Base-by-base conservation (phyloP, 1,139 yeast genomes). In the Candida sanyaensis region DNA sequence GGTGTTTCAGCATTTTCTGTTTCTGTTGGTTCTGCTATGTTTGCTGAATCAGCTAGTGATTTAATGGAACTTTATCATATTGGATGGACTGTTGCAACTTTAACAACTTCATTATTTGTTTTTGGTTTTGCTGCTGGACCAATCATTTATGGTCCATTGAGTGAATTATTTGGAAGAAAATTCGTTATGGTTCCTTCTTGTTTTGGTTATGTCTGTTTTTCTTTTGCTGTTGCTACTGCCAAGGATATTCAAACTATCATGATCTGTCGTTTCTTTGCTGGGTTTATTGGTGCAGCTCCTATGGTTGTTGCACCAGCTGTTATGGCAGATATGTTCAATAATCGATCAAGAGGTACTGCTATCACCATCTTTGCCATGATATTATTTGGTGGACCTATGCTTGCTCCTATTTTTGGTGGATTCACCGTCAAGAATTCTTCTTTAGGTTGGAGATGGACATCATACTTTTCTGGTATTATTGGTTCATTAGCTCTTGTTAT, bases 391-490 rank as follows among this genome's bases (percentile, higher is more conserved):
- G 78, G 78, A 37, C 79, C 79, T 23, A 70, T 73, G 77, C 55
- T 73, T 51, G 77, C 75, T 0, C 78, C 78, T 4, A 69, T 74
- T 41, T 50, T 73, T 36, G 72, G 72, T 36, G 75, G 69, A 3
- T 70, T 69, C 50, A 66, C 63, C 12, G 70, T 62, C 5, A 68
- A 66, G 49, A 69, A 69, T 52, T 53, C 59, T 2, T 43, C 52
- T 30, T 51, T 68, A 54, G 80, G 83, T 38, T 81, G 86, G 86
- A 69, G 87, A 59, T 81, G 86, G 86, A 71, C 82, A 6, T 63
- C 71, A 46, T 81, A 81, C 64, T 64, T 82, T 55, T 72, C 79
- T 38, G 86, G 82, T 36, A 73, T 82, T 40, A 64, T 80, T 59
- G 80, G 75, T 2, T 61, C 64, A 10, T 50, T 65, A 5, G 69